Evolutionary conservation across 208 protist genomes (phyloP), one percentile per base, ranked within the genome.

Genomic region (Perkinsela sp.): DNA sequence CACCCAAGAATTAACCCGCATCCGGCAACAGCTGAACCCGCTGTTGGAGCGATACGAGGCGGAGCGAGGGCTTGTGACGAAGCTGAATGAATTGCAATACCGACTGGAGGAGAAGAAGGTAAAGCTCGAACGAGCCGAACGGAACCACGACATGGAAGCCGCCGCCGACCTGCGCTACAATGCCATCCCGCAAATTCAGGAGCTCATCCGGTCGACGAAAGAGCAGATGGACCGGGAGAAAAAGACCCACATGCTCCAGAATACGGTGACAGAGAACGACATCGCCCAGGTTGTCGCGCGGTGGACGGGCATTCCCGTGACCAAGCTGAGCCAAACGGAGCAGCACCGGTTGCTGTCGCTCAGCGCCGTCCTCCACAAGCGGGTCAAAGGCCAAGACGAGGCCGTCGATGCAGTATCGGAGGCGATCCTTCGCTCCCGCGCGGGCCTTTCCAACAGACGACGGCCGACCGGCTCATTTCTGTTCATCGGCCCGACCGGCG

Each of bases 161-260:
- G 95, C 89, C 0, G 89, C 91, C 0, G 94, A 98, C 69, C 81
- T 97, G 48, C 80, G 86, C 69, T 97, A 97, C 81, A 85, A 85
- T 72, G 89, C 84, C 29, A 96, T 98, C 30, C 96, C 96, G 2
- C 80, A 94, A 28, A 68, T 97, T 0, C 79, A 95, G 68, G 80
- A 91, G 57, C 74, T 71, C 15, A 79, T 95, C 30, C 74, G 74
- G 48, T 76, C 77, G n/a, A 70, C 80, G 30, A 91, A 82, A 73
- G 73, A 86, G 75, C 30, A 80, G 65, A 80, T 81, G 32, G 78
- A 90, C 70, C 15, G 32, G 29, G 30, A 70, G 66, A 75, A 82
- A 65, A 84, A 92, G 73, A 66, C 69, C 13, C 30, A 66, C 13
- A 76, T 90, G 71, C 57, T 91, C 29, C 73, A 73, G 32, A 77